Evolutionary conservation across 495 filamentous ascomycete species (phyloP).

Genomic region (Penicillium steckii): DNA sequence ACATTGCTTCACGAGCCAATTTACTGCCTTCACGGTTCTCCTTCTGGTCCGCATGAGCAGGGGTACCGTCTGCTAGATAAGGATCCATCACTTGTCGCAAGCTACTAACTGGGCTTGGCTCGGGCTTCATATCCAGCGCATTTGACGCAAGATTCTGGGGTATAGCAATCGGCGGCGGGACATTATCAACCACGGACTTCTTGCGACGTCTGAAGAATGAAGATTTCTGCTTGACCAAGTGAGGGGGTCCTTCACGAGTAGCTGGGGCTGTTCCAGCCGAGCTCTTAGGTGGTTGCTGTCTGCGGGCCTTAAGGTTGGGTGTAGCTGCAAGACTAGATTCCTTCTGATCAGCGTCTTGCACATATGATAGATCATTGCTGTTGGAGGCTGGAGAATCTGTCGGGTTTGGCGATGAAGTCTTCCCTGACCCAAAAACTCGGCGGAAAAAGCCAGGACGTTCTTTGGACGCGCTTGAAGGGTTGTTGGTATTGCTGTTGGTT

Average conservation of each 20-base stretch:
- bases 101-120: constrained; percentile 81
- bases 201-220: constrained; percentile 95
- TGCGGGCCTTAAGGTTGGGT: constrained; percentile 19
- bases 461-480: constrained; percentile 33
- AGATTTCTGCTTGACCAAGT: constrained; percentile 79
- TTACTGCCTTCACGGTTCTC: constrained; percentile 22
- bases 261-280: constrained; percentile 23
- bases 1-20: constrained; percentile 16
- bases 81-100: constrained; percentile 88
- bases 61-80: constrained; percentile 53
- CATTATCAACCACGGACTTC: constrained; percentile 67
- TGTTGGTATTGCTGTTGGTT: constrained; percentile 1
- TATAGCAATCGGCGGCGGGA: constrained; percentile 48
- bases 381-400: constrained; percentile 20
- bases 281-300: constrained; percentile 25
- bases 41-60: constrained; percentile 19
- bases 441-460: constrained; percentile 89
- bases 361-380: constrained; percentile 19
- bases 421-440: constrained; percentile 73
- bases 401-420: constrained; percentile 27
- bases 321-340: constrained; percentile 18
- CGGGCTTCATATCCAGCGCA: constrained; percentile 33
- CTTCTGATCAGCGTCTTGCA: constrained; percentile 29
- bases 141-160: constrained; percentile 32
- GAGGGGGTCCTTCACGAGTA: constrained; percentile 45